phyloP scores from a whole-genome alignment of 805 yeast genomes.

The Candida parachauliodes region DNA sequence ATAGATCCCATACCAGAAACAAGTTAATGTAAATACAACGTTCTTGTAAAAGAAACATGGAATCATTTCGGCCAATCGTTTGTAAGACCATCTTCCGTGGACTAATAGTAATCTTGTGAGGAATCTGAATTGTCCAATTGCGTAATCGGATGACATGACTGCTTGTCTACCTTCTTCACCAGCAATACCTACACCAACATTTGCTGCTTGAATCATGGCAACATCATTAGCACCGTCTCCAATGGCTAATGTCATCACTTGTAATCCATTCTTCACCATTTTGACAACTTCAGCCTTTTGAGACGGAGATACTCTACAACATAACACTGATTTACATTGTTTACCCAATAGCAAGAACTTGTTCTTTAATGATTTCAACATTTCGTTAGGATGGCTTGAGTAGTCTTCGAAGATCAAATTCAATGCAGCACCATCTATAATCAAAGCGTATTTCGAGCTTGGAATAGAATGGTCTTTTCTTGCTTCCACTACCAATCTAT shows the following conservation, averaged over 20 bases:
- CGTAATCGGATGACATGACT: slow-evolving; percentile 82
- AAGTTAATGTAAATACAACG: slow-evolving; percentile 65
- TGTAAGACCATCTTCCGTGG: slow-evolving; percentile 84
- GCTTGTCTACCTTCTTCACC: slow-evolving; percentile 89
- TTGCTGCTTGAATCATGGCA: slow-evolving; percentile 84
- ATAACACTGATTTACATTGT: slow-evolving; percentile 72
- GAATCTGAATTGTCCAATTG: slow-evolving; percentile 74
- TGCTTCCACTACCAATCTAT: slow-evolving; percentile 47
- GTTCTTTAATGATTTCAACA: slow-evolving; percentile 19
- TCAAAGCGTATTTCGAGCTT: slow-evolving; percentile 50
- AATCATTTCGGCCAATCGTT: slow-evolving; percentile 70
- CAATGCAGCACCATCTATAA: slow-evolving; percentile 71
- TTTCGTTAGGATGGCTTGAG: slow-evolving; percentile 7
- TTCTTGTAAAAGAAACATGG: slow-evolving; percentile 79
- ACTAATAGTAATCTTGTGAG: slow-evolving; percentile 62
- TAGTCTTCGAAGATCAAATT: slow-evolving; percentile 36
- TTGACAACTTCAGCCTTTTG: slow-evolving; percentile 76
- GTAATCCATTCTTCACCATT: slow-evolving; percentile 58
- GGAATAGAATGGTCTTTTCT: slow-evolving; percentile 65
- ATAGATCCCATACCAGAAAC: slow-evolving; percentile 75
- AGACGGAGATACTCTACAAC: slow-evolving; percentile 82
- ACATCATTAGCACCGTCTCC: slow-evolving; percentile 90
- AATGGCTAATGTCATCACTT: slow-evolving; percentile 75
- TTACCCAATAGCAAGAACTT: slow-evolving; percentile 70
- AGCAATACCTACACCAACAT: slow-evolving; percentile 82